Evolutionary conservation across 192 early-diverging fungal species (phyloP).

Genomic region (Coemansia sp.): DNA sequence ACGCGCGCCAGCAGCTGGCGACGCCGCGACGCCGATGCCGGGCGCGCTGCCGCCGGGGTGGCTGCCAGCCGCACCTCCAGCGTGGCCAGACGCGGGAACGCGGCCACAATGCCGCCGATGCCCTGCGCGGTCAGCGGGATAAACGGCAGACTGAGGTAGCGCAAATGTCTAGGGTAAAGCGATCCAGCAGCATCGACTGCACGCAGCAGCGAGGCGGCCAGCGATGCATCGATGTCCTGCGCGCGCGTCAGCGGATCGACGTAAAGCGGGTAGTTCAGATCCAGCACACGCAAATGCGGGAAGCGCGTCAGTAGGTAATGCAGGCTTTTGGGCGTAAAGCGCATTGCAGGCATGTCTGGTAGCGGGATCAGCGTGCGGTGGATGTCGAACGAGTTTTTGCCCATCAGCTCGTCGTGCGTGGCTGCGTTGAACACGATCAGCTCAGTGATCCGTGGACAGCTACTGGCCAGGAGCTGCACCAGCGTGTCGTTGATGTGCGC

Average conservation of each 20-base stretch:
- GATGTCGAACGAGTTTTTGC: conserved; percentile 54
- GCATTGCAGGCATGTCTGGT: conserved; percentile 51
- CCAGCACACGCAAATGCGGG: conserved; percentile 44
- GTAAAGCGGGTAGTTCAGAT: conserved; percentile 55
- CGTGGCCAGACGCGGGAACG: conserved; percentile 40
- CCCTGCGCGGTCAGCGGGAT: conserved; percentile 47
- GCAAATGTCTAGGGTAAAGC: conserved; percentile 42
- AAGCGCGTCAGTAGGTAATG: conserved; percentile 50
- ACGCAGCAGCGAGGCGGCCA: conserved; percentile 37
- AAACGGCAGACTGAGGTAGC: conserved; percentile 54
- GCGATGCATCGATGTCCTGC: conserved; percentile 49
- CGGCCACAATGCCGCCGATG: conserved; percentile 38
- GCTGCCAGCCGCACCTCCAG: conserved; percentile 50
- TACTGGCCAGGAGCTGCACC: conserved; percentile 51
- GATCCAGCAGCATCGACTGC: conserved; percentile 18
- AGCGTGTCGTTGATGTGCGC: conserved; percentile 54
- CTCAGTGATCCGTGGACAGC: conserved; percentile 43
- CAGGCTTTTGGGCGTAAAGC: conserved; percentile 54
- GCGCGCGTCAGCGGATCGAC: conserved; percentile 48
- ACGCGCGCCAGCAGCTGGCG: conserved; percentile 48
- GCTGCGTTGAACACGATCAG: conserved; percentile 52
- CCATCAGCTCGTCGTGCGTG: conserved; percentile 49
- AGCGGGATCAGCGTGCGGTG: conserved; percentile 45
- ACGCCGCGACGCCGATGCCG: conserved; percentile 31
- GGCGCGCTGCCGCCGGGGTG: neutral